phyloP scores from a whole-genome alignment of 2,329 filamentous ascomycete species.

The Drechslerella coelobrocha region DNA sequence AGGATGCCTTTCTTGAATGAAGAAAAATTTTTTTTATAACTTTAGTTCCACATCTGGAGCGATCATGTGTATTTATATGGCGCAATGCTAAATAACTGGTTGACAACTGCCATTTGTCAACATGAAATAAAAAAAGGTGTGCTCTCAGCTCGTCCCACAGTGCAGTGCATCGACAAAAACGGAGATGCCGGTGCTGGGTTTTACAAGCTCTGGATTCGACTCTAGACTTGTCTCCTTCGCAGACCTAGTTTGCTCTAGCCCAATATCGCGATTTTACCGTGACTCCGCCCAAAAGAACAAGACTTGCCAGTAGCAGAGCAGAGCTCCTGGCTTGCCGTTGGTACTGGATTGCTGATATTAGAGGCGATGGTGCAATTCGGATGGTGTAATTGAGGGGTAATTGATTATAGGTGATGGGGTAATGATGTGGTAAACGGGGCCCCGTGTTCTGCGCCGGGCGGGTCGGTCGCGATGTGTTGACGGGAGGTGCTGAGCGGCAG shows the following conservation, averaged over 20 bases:
- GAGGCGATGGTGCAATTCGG: slow-evolving; percentile 45
- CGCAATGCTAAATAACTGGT: slow-evolving; percentile 5
- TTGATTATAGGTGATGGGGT: slow-evolving; percentile 30
- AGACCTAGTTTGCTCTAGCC: too few species aligned
- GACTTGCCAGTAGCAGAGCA: too few species aligned
- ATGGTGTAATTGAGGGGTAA: slow-evolving; percentile 49
- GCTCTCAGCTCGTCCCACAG: neutral
- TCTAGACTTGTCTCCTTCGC: too few species aligned
- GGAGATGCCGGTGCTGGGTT: slow-evolving; percentile 16
- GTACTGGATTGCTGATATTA: too few species aligned
- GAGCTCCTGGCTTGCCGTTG: neutral
- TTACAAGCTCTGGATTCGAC: neutral
- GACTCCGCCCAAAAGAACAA: too few species aligned
- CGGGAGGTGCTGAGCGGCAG: slow-evolving; percentile 7
- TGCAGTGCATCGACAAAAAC: too few species aligned
- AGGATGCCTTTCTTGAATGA: neutral
- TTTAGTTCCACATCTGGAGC: slow-evolving; percentile 27
- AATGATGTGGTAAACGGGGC: slow-evolving; percentile 25
- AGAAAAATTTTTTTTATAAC: slow-evolving; percentile 34
- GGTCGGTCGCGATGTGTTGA: slow-evolving; percentile 16
- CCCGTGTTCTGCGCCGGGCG: neutral
- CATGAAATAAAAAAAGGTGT: too few species aligned
- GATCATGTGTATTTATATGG: slow-evolving; percentile 18
- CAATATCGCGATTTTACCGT: too few species aligned
- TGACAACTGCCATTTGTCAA: too few species aligned